Conservation (phyloP, 129 eudicot species). For the Flaveria bidentis region DNA sequence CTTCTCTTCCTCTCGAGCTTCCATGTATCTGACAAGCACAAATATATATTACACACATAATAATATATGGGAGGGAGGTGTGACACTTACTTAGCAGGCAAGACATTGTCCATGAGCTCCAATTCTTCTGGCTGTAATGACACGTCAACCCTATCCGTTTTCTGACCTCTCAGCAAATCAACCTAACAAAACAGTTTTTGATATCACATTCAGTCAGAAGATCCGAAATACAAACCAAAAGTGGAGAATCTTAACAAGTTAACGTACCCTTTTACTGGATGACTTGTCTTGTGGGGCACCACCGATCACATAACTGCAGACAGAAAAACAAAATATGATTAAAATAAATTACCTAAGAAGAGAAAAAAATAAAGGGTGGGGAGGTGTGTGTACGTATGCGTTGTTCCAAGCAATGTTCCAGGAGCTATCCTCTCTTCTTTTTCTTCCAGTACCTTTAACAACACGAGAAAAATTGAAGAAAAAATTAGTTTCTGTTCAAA, state of each 20-base stretch:
- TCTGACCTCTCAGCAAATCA: slow-evolving; percentile 92
- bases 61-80: neutral
- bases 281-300: slow-evolving; percentile 87
- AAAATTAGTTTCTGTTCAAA: neutral
- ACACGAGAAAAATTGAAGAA: neutral
- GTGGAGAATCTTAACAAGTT: neutral
- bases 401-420: slow-evolving; percentile 78
- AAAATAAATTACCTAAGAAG: neutral
- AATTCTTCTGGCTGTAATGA: slow-evolving; percentile 89
- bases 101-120: slow-evolving; percentile 87
- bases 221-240: neutral
- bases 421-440: slow-evolving; percentile 94
- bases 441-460: slow-evolving; percentile 86
- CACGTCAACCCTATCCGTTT: slow-evolving; percentile 87
- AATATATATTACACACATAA: neutral
- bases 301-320: slow-evolving; percentile 65
- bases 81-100: slow-evolving; percentile 81
- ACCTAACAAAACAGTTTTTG: slow-evolving; percentile 46
- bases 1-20: slow-evolving; percentile 98
- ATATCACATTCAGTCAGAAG: neutral
- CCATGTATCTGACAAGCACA: slow-evolving; percentile 6
- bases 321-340: neutral
- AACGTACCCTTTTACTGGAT: slow-evolving; percentile 77
- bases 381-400: slow-evolving; percentile 64
- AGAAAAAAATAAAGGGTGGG: neutral